Evolutionary conservation across 2,329 filamentous ascomycete genomes (phyloP), one percentile per base, ranked within the genome.

Genomic region (Penicillium sp.): DNA sequence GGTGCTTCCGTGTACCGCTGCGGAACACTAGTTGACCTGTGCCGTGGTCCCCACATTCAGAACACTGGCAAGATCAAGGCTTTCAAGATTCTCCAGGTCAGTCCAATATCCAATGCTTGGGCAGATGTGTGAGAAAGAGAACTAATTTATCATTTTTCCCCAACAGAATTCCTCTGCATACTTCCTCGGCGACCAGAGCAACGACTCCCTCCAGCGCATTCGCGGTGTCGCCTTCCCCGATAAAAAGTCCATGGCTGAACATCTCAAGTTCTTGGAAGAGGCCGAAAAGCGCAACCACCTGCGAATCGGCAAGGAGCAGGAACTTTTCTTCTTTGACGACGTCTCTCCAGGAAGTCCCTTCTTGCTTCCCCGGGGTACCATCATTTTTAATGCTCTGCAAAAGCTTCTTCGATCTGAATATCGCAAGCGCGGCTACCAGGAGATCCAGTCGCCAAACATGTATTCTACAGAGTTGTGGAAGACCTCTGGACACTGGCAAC

Each of bases 221-320:
- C 95, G 96, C 62, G 93, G 93, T 71, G 86, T 98, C 49, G 94
- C 90, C 5, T 98, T 90, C 82, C 91, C 91, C 3, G 90, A 95
- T 72, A 97, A 98, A 81, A 95, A 95, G 74, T 81, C 83, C 62
- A 88, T 98, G 74, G 83, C 87, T 40, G 90, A 94, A 63, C 90
- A 97, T 75, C 84, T 95, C 73, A 90, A 91, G 65, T 94, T 95
- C 73, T 79, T 98, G 28, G 91, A 95, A 63, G 93, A 98, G 73
- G 93, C 93, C n/a, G 91, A 93, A 52, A 95, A 95, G 78, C 85
- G 93, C 55, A 93, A 97, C 65, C 93, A 98, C 67, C 80, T 91
- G 57, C 89, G 88, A 73, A 90, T 98, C 58, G 93, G 90, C 55
- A 88, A 85, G 66, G 90, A 97, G 54, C 93, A 98, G 70, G 91